Base-by-base conservation (phyloP, 495 filamentous ascomycete species). In the Staphylotrichum tortipilum region DNA sequence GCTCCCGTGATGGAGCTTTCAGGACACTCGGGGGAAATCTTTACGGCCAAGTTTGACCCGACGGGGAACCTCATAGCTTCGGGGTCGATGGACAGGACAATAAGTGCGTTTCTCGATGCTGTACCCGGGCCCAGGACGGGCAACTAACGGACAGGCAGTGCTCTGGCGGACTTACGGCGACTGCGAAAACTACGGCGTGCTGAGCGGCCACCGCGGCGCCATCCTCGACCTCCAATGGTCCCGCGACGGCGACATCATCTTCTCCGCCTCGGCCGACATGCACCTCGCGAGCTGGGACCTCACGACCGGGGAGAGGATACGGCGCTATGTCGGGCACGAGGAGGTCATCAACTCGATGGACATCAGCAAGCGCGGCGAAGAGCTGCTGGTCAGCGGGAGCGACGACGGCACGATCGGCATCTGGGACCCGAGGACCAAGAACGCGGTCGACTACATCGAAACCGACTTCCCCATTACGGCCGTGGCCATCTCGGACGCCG, bases 211-310 rank as follows among this genome's bases (percentile, higher is more conserved):
- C 69, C 85, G 85, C 67, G 88, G 87, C 34, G 90, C 91, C 12
- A 68, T 98, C 22, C 76, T 96, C 17, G 94, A 97, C 66, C 74
- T 99, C 21, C 86, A 92, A 62, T 99, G 94, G 94, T 94, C 92
- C 6, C 85, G 92, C 64, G 90, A 97, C 68, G 92, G 88, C 26
- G 79, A 82, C 59, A 83, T 89, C 42, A 66, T 99, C 52, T 96
- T 92, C 62, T 95, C 94, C 26, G 90, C 90, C 24, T 95, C 90
- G 33, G 89, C 91, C 49, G 91, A 97, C 62, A 86, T 79, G 74
- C 88, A 85, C 51, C 73, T 99, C 31, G 89, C 89, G 33, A 94
- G 87, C 64, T 99, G 92, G 92, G 90, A 99, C 62, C 65, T 92
- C 18, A 88, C 91, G 51, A 89, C 87, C 4, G 89, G 89, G 1